Conservation (phyloP, 2,329 filamentous ascomycete species). For the Alternaria longipes region DNA sequence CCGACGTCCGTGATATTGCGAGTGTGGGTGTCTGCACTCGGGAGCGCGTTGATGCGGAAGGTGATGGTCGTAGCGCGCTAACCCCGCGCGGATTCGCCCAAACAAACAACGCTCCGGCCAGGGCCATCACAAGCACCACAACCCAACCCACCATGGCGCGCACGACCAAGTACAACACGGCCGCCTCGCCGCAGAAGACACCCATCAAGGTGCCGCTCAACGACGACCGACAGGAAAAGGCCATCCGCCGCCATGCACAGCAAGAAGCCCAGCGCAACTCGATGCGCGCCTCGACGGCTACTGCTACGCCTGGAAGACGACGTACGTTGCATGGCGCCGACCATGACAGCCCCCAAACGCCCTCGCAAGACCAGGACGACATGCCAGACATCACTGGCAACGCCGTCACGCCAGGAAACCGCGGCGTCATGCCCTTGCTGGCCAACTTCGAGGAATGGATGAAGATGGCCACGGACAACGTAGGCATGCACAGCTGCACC, state of each 20-base stretch:
- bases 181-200: conserved; percentile 60
- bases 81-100: too few relatives aligned
- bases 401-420: conserved; percentile 93
- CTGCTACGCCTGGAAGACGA: conserved; percentile 74
- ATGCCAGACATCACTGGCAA: conserved; percentile 71
- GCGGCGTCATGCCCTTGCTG: conserved; percentile 83
- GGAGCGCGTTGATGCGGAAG: background rate
- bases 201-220: conserved; percentile 79
- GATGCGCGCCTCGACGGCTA: conserved; percentile 77
- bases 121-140: too few relatives aligned
- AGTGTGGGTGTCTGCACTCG: background rate
- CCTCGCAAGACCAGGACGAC: conserved; percentile 59
- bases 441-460: conserved; percentile 99
- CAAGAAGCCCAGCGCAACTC: conserved; percentile 93
- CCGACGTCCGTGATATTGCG: conserved; percentile 1
- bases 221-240: conserved; percentile 93
- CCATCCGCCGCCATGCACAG: conserved; percentile 83
- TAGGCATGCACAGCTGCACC: conserved; percentile 21
- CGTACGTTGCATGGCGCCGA: conserved; percentile 64
- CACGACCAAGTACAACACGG: conserved; percentile 57
- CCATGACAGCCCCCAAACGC: conserved; percentile 61
- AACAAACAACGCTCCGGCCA: too few relatives aligned
- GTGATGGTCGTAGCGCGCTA: too few relatives aligned
- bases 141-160: conserved; percentile 60
- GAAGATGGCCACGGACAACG: conserved; percentile 99